Base-by-base conservation (phyloP, 495 filamentous ascomycete species). In the Penicillium ucsense region DNA sequence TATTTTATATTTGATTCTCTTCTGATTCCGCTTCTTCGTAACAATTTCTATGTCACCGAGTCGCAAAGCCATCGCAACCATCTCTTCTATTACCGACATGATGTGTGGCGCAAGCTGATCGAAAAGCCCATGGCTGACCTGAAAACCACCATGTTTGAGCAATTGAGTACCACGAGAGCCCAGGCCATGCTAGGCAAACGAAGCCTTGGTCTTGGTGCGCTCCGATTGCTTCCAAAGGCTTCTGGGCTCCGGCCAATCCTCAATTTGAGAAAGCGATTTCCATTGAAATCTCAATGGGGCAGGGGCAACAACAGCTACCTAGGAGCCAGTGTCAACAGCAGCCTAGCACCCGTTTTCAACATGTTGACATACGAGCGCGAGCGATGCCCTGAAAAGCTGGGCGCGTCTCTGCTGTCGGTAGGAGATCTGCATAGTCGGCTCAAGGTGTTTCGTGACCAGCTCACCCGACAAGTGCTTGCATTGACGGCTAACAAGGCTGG, bases 1-100 rank as follows among this genome's bases (percentile, higher is more conserved):
- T 97, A 95, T 66, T 98, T 89, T 63, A 50, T 94, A 3, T 90
- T 97, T 52, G 91, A 98, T 55, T 94, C 89, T 0, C 71, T 97
- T 30, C 55, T 98, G 11, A 87, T 96, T 50, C 92, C 92, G 5
- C 77, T 97, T 1, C 76, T 98, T 42, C 82, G 88, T 10, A 76
- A 77, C 20, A 86, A 92, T 56, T 98, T 98, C 53, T 88, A 98
- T 54, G 87, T 96, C 28, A 98, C 92, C 1, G 92, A 98, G 62
- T 91, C 88, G 2, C 87, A 81, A 52, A 68, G 73, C 5, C 83
- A 96, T 56, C 76, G 80, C 28, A 88, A 94, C 56, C 81, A 81
- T 5, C 68, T 97, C 1, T 95, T 95, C 64, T 98, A 87, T 68
- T 97, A 96, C 55, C 83, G 90, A 4, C 94, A 98, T 51, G 92